Base-by-base conservation (phyloP, 2,329 filamentous ascomycete genomes). In the Camptophora hylomeconis region DNA sequence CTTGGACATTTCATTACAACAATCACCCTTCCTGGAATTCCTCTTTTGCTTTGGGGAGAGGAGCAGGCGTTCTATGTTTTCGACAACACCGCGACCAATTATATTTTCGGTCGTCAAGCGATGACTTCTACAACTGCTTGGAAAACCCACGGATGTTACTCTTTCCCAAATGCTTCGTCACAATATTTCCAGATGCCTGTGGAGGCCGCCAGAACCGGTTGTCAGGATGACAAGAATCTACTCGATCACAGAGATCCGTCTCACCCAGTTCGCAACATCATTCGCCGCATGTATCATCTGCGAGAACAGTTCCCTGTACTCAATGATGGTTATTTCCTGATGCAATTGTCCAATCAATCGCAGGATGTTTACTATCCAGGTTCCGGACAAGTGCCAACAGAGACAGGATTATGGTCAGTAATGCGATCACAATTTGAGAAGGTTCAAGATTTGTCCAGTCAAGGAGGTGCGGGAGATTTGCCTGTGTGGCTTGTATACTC, bases 81-180 rank as follows among this genome's bases (percentile, higher is more conserved):
- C 3, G 73, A 78, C 44, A 74, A 68, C 34, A 74, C 72, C 1
- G 72, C 72, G 4, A 54, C 56, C 33, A 75, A 77, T 42, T 78
- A 77, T 44, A 61, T 78, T 22, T 78, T 70, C 45, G 73, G 73
- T 12, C 65, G 73, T 40, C 67, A 72, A 45, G 54, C 73, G 2
- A 75, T 78, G 63, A 65, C 67, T 6, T 61, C 69, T 3, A 59
- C 69, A 2, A 63, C 63, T 3, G 72, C 72, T 2, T 78, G 73
- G 72, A 67, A 72, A 40, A 59, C 63, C 19, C 73, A 78, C 40
- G 73, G 73, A 5, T 78, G 73, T 45, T 76, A 75, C 50, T 53
- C 54, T 9, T 56, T 75, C 3, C 57, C 60, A 11, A 20, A 27
- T 17, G 17, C 26, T 20, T 65, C 65, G 18, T 60, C 60, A 2